Conservation (phyloP, 1,139 yeast species). For the Groenewaldozyma sp. region DNA sequence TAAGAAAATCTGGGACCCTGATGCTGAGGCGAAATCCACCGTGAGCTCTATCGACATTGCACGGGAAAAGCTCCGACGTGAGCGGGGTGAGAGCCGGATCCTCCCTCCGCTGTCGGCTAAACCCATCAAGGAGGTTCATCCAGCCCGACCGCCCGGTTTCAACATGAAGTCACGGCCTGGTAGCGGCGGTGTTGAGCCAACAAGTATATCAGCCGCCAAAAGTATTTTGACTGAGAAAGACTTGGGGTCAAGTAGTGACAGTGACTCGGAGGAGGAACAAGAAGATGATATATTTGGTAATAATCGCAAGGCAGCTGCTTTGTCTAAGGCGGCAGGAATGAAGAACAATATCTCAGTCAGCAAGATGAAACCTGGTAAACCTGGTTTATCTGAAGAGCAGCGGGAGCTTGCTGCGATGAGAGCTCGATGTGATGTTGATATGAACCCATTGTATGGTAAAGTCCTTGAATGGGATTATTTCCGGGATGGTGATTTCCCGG, state of each 20-base stretch:
- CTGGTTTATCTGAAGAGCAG: slow-evolving; percentile 1
- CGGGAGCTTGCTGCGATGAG: slow-evolving; percentile 72
- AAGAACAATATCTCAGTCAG: neutral
- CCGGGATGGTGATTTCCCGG: slow-evolving; percentile 50
- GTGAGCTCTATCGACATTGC: slow-evolving; percentile 23
- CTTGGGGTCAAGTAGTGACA: neutral
- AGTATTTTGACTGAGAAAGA: neutral
- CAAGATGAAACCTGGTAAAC: neutral
- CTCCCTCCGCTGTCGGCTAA: slow-evolving; percentile 9
- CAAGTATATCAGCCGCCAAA: neutral
- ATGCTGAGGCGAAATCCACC: slow-evolving; percentile 14
- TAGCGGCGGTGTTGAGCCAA: neutral
- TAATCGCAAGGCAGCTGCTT: neutral
- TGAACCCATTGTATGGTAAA: slow-evolving; percentile 62
- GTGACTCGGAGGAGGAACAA: slow-evolving; percentile 5
- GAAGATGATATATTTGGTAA: slow-evolving; percentile 7
- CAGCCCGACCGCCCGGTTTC: slow-evolving; percentile 81
- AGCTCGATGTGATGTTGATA: slow-evolving; percentile 63
- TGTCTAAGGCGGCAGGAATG: slow-evolving; percentile 1
- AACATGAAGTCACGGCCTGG: slow-evolving; percentile 31
- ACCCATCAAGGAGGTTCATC: slow-evolving; percentile 34
- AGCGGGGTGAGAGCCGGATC: neutral
- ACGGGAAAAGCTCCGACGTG: slow-evolving; percentile 14
- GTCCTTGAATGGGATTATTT: slow-evolving; percentile 75
- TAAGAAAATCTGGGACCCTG: slow-evolving; percentile 2